Evolutionary conservation across 495 filamentous ascomycete genomes (phyloP).

Genomic region (Neurospora sp.): DNA sequence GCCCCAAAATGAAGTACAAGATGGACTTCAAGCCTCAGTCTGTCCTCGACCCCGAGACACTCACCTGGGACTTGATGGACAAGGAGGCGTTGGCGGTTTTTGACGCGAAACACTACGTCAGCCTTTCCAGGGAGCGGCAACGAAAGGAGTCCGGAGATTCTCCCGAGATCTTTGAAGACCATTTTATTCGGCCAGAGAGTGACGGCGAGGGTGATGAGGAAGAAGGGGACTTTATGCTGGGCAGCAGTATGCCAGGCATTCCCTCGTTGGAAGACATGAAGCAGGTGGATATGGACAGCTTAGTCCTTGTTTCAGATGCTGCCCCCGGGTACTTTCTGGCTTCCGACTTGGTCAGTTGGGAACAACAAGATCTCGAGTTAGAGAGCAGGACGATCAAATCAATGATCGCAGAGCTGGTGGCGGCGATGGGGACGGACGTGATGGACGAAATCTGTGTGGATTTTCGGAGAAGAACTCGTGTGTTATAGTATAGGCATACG

Average conservation of each 20-base stretch:
- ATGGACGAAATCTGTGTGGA: conserved; percentile 44
- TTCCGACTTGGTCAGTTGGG: conserved; percentile 58
- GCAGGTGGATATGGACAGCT: conserved; percentile 51
- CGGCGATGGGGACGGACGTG: conserved; percentile 61
- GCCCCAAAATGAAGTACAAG: conserved; percentile 63
- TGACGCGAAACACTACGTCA: conserved; percentile 56
- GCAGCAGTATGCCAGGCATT: conserved; percentile 66
- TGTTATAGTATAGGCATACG: background rate
- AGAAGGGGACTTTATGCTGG: conserved; percentile 51
- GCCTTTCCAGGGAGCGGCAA: conserved; percentile 45
- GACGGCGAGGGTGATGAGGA: conserved; percentile 16
- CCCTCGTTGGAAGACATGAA: conserved; percentile 54
- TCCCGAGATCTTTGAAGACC: background rate
- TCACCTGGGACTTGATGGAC: conserved; percentile 67
- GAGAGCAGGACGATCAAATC: conserved; percentile 50
- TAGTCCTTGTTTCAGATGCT: conserved; percentile 28
- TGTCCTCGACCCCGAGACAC: conserved; percentile 68
- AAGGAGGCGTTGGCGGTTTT: conserved; percentile 54
- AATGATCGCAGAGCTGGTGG: conserved; percentile 64
- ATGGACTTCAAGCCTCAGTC: conserved; percentile 75
- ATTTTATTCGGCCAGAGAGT: conserved; percentile 1
- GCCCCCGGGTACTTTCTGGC: conserved; percentile 20
- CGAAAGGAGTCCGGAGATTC: conserved; percentile 3
- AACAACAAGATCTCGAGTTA: conserved; percentile 38
- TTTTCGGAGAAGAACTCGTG: conserved; percentile 6